Evolutionary conservation across 1,139 yeast genomes (phyloP), one percentile per base, ranked within the genome.

Genomic region (Kodamaea fungicola): DNA sequence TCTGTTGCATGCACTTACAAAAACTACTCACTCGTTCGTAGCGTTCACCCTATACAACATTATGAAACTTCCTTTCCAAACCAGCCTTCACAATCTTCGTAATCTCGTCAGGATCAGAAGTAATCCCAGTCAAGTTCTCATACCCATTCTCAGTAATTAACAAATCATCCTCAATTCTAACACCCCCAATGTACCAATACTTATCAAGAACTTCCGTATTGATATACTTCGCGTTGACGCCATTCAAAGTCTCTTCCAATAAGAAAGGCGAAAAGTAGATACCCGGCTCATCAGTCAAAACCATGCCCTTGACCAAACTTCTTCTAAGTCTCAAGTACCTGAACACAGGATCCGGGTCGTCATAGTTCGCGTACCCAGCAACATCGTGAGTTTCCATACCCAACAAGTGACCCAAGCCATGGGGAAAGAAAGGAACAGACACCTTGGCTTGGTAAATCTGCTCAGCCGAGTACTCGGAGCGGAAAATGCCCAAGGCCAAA

Each of bases 381-480:
- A 88, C 95, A 61, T 92, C 98, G 60, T 92, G 98, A 8, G 96
- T 88, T 57, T 90, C 97, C 83, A 92, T 75, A 25, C 98, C 98
- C 36, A 92, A 64, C 54, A 88, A 68, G 56, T 92, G 98, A 8
- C 98, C 98, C 45, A 92, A 67, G 0, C 98, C 98, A 55, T 92
- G 98, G 2, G 97, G 97, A 62, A 82, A 87, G 62, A 92, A 92
- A 21, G 84, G 76, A 9, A 81, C 84, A 5, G 95, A 79, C 7
- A 83, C 78, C 42, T 80, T 75, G 32, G 94, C 75, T 2, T 76
- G 72, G 42, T 77, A 79, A 35, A 90, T 78, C 46, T 88, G 92
- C 10, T 83, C 78, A 10, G 61, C 76, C 3, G 80, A 59, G 41
- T 68, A 78, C 40, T 81, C 82, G 9, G 62, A 55, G 44, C 75